A percentile compares a stretch with the other conserved stretches of the same genome.
Evolutionary conservation across 1,284 basidiomycete species (phyloP).

Genomic region (Tilletia setariae): DNA sequence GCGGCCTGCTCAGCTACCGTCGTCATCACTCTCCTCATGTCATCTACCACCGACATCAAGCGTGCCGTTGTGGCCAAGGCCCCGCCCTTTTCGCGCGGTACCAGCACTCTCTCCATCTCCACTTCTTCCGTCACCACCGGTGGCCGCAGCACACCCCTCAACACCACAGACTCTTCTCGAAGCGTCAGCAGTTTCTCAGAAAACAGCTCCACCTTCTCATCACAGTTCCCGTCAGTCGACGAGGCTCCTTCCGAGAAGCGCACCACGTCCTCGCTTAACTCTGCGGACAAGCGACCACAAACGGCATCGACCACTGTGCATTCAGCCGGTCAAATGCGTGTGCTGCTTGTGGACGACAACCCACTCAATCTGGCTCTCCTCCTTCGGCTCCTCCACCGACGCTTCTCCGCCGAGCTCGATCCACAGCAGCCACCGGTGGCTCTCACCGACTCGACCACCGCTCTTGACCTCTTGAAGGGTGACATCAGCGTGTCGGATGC

Average conservation of each 20-base stretch:
- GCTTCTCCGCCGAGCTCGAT: conserved; percentile 9
- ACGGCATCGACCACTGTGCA: not conserved
- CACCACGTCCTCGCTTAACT: not conserved
- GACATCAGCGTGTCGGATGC: not conserved
- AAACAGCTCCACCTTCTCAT: no score
- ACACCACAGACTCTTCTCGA: no score
- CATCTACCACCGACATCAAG: no score
- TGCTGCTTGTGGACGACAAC: conserved; percentile 47
- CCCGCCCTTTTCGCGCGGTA: conserved; percentile 1
- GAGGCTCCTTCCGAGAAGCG: not conserved
- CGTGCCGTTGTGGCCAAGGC: not conserved
- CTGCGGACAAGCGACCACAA: no score
- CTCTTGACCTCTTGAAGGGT: conserved; percentile 5
- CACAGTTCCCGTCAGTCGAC: no score
- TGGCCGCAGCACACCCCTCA: no score
- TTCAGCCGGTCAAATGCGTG: conserved; percentile 22
- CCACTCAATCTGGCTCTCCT: conserved; percentile 34
- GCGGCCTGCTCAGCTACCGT: no score
- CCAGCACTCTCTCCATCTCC: not conserved
- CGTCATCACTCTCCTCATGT: no score
- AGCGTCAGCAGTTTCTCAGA: no score
- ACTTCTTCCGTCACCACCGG: not conserved
- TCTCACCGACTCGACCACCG: conserved; percentile 9
- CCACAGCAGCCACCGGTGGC: not conserved
- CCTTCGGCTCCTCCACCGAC: conserved; percentile 1